Evolutionary conservation across 306 rosid species (phyloP), one percentile per base, ranked within the genome.

Genomic region (Datisca glomerata): DNA sequence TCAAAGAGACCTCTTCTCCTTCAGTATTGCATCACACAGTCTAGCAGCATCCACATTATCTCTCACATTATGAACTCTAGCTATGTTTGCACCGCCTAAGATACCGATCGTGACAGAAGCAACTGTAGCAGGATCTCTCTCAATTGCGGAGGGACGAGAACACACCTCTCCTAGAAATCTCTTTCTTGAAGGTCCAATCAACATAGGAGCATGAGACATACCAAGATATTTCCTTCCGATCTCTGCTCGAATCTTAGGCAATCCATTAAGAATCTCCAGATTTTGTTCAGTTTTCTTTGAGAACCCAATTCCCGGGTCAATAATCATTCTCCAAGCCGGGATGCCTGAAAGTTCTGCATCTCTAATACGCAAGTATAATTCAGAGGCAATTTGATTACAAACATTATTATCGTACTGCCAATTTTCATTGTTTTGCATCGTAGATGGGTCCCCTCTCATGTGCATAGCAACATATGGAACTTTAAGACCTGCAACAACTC

Each of bases 401-500:
- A 75, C 86, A 59, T 84, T 23, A 55, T 80, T 23, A 55, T 80
- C 75, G 55, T 89, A 89, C 35, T 66, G 65, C 58, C 84, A 57
- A 67, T 78, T 84, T 45, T 72, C 81, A 8, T 33, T 37, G 57
- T 57, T 80, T 64, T 80, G 81, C 98, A 89, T 89, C 3, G 84
- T 70, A 29, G 70, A 70, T 4, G 91, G 98, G 24, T 80, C 91
- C 21, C 98, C 95, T 55, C 93, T 80, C 95, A 80, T 80, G 63
- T 84, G 98, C 93, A 84, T 89, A 45, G 91, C 98, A 68, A 70
- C 65, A 52, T 75, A 80, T 47, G 95, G 98, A 56, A 80, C 93
- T 54, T 60, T 62, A 34, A 89, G 98, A 36, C 63, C 84, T 45
- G 98, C 81, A 45, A 89, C 72, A 31, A 78, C 86, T 55, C 58